phyloP scores from a whole-genome alignment of 352 stramenopile genomes.

The Pythium monospermum region DNA sequence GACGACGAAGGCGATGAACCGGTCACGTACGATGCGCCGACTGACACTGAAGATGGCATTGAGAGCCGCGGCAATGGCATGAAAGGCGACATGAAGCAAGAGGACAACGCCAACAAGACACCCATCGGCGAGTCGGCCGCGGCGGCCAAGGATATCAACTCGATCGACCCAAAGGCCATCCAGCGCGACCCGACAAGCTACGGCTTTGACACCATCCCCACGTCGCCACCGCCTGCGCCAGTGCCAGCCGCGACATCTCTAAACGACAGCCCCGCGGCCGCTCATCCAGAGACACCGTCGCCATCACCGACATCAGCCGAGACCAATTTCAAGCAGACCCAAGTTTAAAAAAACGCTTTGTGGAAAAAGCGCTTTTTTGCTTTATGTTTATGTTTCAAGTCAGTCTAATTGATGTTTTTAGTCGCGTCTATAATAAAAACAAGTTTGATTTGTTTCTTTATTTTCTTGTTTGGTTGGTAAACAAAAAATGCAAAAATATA shows the following conservation, averaged over 20 bases:
- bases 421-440: background rate
- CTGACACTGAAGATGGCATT: background rate
- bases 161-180: background rate
- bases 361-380: too few relatives aligned
- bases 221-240: too few relatives aligned
- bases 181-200: background rate
- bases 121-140: background rate
- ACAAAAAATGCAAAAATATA: background rate
- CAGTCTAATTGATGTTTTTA: background rate
- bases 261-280: background rate
- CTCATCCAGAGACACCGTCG: background rate
- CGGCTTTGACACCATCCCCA: background rate
- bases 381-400: background rate
- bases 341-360: too few relatives aligned
- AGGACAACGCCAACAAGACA: background rate
- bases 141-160: background rate
- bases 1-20: constrained; percentile 1
- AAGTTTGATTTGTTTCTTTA: background rate
- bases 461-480: background rate
- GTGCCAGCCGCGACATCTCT: too few relatives aligned
- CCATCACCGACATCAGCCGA: background rate
- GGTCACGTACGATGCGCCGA: background rate
- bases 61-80: too few relatives aligned
- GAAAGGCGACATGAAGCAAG: background rate
- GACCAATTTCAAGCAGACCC: background rate